Evolutionary conservation across 768 basidiomycete genomes (phyloP).

Genomic region (Auriscalpium orientale): DNA sequence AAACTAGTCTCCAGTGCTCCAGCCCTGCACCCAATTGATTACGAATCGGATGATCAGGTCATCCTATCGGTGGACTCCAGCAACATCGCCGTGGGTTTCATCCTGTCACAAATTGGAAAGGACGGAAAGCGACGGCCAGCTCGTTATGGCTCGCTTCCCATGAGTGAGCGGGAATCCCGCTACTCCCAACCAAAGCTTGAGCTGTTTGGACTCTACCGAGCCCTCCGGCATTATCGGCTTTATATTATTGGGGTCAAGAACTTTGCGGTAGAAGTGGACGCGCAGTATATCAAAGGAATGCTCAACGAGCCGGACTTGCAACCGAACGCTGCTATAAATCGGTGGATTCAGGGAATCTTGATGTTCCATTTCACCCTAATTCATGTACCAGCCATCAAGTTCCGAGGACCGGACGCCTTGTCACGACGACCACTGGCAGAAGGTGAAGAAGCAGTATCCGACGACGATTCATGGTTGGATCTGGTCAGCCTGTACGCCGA

Average conservation of each 20-base stretch:
- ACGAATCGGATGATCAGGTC: constrained; percentile 10
- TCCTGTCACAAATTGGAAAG: constrained; percentile 20
- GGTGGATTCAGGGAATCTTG: constrained; percentile 35
- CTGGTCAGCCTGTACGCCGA: too few species aligned
- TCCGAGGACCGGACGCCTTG: constrained; percentile 24
- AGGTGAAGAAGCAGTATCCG: background rate
- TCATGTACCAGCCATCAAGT: constrained; percentile 25
- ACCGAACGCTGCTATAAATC: constrained; percentile 30
- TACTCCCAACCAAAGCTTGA: constrained; percentile 23
- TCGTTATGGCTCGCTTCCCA: constrained; percentile 31
- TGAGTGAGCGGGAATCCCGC: constrained; percentile 22
- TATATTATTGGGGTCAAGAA: constrained; percentile 24
- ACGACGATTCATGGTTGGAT: background rate
- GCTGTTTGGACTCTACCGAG: constrained; percentile 19
- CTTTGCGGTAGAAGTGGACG: constrained; percentile 28
- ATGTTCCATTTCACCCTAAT: constrained; percentile 29
- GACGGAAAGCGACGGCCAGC: constrained; percentile 19
- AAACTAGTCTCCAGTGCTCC: background rate
- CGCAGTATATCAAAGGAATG: constrained; percentile 33
- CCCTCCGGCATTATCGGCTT: constrained; percentile 5
- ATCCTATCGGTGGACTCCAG: constrained; percentile 22
- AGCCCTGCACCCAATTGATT: constrained; percentile 5
- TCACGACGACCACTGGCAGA: constrained; percentile 10
- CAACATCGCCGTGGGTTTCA: constrained; percentile 18
- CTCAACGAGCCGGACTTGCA: constrained; percentile 30